Conservation (phyloP, 768 basidiomycete species). For the Tricholoma matsutake region DNA sequence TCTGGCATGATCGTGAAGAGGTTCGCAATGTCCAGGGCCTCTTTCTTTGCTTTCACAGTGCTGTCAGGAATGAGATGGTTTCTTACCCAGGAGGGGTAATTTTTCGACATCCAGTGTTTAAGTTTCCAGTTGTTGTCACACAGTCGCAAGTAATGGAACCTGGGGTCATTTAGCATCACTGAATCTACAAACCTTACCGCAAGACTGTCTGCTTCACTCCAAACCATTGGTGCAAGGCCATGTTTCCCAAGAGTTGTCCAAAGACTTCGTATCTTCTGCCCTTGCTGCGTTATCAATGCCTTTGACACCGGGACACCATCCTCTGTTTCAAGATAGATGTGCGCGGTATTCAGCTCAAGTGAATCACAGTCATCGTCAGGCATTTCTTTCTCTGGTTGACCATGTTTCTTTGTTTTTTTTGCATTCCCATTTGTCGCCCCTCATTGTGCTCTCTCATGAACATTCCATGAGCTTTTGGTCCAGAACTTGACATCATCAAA, state of each 20-base stretch:
- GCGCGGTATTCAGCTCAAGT: background rate
- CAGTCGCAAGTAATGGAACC: background rate
- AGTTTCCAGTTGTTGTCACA: slow-evolving; percentile 1
- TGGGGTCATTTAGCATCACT: background rate
- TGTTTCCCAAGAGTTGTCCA: background rate
- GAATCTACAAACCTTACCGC: background rate
- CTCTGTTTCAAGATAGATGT: too few relatives aligned
- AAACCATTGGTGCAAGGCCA: background rate
- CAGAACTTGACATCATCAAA: background rate
- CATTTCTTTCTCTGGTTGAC: background rate
- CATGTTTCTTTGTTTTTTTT: background rate
- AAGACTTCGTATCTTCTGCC: background rate
- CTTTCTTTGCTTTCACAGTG: background rate
- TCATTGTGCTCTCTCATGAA: background rate
- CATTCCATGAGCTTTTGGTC: background rate
- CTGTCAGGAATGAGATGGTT: background rate
- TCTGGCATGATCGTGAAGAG: background rate
- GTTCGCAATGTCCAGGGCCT: background rate
- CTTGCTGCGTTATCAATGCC: background rate
- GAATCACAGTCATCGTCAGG: background rate
- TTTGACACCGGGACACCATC: too few relatives aligned
- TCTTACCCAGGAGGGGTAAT: background rate
- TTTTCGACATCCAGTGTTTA: background rate
- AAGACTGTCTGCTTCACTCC: background rate
- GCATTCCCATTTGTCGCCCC: background rate